phyloP scores from a whole-genome alignment of 805 yeast genomes.

The Wickerhamomyces hampshirensis region DNA sequence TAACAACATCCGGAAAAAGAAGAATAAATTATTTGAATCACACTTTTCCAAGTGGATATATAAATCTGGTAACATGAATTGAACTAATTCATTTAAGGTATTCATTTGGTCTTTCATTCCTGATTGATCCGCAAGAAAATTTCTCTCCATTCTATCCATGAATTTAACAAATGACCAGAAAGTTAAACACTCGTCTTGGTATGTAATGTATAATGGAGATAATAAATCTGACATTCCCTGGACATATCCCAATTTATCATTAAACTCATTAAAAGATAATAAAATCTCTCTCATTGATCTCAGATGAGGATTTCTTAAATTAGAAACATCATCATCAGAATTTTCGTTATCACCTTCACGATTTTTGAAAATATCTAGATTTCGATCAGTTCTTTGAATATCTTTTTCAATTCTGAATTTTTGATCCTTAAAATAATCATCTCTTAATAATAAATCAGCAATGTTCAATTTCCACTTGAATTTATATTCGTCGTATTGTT shows the following conservation, averaged over 20 bases:
- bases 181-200: slow-evolving; percentile 68
- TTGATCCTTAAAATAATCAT: slow-evolving; percentile 85
- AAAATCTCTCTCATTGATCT: slow-evolving; percentile 69
- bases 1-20: slow-evolving; percentile 89
- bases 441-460: no score
- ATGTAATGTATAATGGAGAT: slow-evolving; percentile 70
- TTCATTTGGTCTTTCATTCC: slow-evolving; percentile 91
- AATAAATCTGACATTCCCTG: slow-evolving; percentile 97
- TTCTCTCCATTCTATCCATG: slow-evolving; percentile 94
- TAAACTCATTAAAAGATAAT: slow-evolving; percentile 80
- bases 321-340: slow-evolving; percentile 46
- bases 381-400: slow-evolving; percentile 85
- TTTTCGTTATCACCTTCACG: slow-evolving; percentile 29
- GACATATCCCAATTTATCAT: slow-evolving; percentile 83
- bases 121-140: slow-evolving; percentile 84
- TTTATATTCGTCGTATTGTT: slow-evolving; percentile 53
- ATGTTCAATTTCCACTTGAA: no score
- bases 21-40: slow-evolving; percentile 85
- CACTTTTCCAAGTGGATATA: slow-evolving; percentile 81
- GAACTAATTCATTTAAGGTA: slow-evolving; percentile 78
- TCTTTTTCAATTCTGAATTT: slow-evolving; percentile 88
- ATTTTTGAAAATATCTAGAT: slow-evolving; percentile 54
- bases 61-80: slow-evolving; percentile 81
- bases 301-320: slow-evolving; percentile 73
- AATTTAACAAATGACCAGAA: slow-evolving; percentile 87